Base-by-base conservation (phyloP, 2,329 filamentous ascomycete species). In the Emmonsiellopsis sp. region DNA sequence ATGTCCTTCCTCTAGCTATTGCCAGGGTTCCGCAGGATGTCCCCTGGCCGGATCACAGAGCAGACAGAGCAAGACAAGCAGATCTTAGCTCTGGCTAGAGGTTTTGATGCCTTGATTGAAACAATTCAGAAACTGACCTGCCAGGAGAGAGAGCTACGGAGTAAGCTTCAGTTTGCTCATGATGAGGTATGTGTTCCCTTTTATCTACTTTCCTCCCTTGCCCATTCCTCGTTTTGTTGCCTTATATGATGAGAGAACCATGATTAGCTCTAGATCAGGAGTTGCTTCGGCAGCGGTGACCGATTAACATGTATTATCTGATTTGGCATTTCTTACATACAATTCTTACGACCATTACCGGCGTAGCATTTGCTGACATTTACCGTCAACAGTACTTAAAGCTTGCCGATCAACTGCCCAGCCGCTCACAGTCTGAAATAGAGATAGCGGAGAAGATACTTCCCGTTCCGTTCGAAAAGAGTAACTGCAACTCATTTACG, bases 201-300 rank as follows among this genome's bases (percentile, higher is more conserved):
- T 44, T 48, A 53, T 34, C 46, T 39, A 7, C 43, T 42, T 6
- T 54, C 36, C 49, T 53, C 50, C 43, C 10, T 52, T 42, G 21
- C 13, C 4, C 17, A 39, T 6, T 31, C 37, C 42, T 50, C 14
- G 49, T 53, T 39, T n/a, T 52, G 45, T 46, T 31, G n/a, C 54
- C 27, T 70, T 66, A 63, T 58, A 72, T 77, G 74, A 78, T 69
- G 77, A 78, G 68, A 73, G 69, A 72, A 63, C 51, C 60, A 63
- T 67, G 64, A 71, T 86, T 88, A 88, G 86, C 86, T 89, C 86
- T 88, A 88, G 86, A 88, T 87, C 85, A 85, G 77, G 79, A 88
- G 83, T 77, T 80, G 74, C 77, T 66, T 63, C 58, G 70, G 76
- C 74, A 77, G 74, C 75, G 65, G 71, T 81, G 85, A 87, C 77